Evolutionary conservation across 495 filamentous ascomycete species (phyloP).

Genomic region (Penicillium malachiteum): DNA sequence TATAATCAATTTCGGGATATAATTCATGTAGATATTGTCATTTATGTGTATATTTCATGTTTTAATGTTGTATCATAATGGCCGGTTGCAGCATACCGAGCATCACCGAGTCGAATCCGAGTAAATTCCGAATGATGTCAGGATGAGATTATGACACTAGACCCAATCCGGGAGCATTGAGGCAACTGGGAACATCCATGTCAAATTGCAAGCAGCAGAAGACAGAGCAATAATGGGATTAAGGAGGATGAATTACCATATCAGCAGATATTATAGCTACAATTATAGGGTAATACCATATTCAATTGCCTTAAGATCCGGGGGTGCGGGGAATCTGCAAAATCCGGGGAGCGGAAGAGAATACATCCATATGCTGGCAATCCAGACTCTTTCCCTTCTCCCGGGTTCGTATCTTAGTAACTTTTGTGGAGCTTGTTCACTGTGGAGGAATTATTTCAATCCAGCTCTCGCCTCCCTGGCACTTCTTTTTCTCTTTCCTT

Average conservation of each 20-base stretch:
- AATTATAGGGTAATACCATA: not conserved
- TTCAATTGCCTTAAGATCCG: not conserved
- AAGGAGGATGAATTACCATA: too few species aligned
- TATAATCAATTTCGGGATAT: too few species aligned
- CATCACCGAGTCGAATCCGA: not conserved
- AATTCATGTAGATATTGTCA: too few species aligned
- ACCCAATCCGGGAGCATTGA: not conserved
- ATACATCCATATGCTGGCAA: not conserved
- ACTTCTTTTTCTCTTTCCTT: constrained; percentile 12
- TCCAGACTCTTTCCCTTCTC: constrained; percentile 17
- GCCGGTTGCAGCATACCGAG: not conserved
- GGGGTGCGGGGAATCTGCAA: not conserved
- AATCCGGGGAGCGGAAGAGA: constrained; percentile 7
- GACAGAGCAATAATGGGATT: too few species aligned
- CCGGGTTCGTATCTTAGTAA: constrained; percentile 9
- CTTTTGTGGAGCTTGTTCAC: not conserved
- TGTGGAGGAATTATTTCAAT: constrained; percentile 1
- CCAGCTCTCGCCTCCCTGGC: constrained; percentile 2
- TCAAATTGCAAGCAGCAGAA: not conserved
- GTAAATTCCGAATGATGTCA: constrained; percentile 16
- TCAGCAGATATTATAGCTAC: too few species aligned
- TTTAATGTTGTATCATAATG: too few species aligned
- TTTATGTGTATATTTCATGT: too few species aligned
- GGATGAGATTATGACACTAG: not conserved
- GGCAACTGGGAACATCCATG: not conserved